phyloP scores from a whole-genome alignment of 2,329 filamentous ascomycete genomes.

The Fusarium robinianum region DNA sequence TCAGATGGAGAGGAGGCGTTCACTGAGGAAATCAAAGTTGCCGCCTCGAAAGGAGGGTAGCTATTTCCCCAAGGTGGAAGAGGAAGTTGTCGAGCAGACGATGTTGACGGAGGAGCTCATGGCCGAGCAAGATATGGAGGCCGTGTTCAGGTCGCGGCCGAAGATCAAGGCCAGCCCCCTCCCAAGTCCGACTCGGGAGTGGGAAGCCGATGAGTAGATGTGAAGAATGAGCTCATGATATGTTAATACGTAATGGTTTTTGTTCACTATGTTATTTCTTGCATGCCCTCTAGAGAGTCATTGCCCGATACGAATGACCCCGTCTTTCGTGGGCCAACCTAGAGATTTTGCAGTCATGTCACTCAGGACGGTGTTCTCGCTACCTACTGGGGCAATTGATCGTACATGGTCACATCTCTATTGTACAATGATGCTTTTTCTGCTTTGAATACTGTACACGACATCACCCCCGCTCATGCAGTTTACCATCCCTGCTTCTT shows the following conservation, averaged over 20 bases:
- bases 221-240: constrained; percentile 26
- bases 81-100: constrained; percentile 48
- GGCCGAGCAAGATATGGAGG: constrained; percentile 73
- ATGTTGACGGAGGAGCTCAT: constrained; percentile 72
- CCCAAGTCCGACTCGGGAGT: constrained; percentile 51
- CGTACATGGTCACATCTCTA: constrained; percentile 35
- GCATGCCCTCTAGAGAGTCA: no score
- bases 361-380: no score
- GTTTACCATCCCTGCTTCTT: constrained; percentile 77
- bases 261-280: no score
- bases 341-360: no score
- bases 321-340: no score
- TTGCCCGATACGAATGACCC: no score
- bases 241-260: constrained; percentile 13
- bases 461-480: neutral
- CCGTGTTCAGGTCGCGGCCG: constrained; percentile 83
- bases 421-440: constrained; percentile 32
- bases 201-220: constrained; percentile 36
- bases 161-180: constrained; percentile 77
- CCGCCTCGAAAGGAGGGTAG: constrained; percentile 47
- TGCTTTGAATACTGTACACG: constrained; percentile 22
- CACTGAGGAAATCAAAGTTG: constrained; percentile 51
- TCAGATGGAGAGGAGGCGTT: constrained; percentile 59
- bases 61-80: constrained; percentile 54
- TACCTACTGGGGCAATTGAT: no score